phyloP scores from a whole-genome alignment of 257 asterid species.

The Verbascum thapsus region DNA sequence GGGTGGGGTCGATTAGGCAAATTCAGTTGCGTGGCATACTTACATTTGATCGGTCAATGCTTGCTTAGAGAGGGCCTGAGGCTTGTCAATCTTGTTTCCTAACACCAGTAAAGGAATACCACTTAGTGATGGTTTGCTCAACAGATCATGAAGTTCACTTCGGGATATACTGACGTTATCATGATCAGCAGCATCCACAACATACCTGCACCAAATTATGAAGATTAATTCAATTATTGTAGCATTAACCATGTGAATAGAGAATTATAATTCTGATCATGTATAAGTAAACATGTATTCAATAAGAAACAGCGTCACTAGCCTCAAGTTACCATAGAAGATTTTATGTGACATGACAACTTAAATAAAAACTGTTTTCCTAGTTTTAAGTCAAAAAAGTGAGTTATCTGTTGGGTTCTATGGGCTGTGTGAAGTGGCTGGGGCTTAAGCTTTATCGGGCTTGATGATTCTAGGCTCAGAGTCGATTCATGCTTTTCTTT shows the following conservation, averaged over 20 bases:
- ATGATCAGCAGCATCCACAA: slow-evolving; percentile 95
- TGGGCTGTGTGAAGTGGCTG: not conserved
- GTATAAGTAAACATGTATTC: not conserved
- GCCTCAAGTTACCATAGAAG: not conserved
- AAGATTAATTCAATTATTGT: not conserved
- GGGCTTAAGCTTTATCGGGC: not conserved
- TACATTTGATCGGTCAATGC: slow-evolving; percentile 91
- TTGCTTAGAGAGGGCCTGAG: slow-evolving; percentile 71
- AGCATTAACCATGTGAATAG: not conserved
- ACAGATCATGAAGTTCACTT: slow-evolving; percentile 86
- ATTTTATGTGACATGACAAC: not conserved
- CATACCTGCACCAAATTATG: slow-evolving; percentile 62
- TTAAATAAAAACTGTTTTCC: not conserved
- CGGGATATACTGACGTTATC: slow-evolving; percentile 80
- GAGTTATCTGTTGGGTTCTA: not conserved
- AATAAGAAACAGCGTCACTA: not conserved
- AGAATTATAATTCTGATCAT: not conserved
- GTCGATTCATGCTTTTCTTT: not conserved
- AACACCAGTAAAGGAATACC: slow-evolving; percentile 90
- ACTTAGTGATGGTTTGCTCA: slow-evolving; percentile 82
- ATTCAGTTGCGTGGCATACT: slow-evolving; percentile 24
- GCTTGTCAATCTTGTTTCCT: slow-evolving; percentile 93
- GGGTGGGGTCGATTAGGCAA: too few species aligned
- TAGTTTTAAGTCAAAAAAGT: not conserved
- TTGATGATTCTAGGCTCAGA: slow-evolving; percentile 2